phyloP scores from a whole-genome alignment of 129 eudicot genomes.

The Tanacetum coccineum region DNA sequence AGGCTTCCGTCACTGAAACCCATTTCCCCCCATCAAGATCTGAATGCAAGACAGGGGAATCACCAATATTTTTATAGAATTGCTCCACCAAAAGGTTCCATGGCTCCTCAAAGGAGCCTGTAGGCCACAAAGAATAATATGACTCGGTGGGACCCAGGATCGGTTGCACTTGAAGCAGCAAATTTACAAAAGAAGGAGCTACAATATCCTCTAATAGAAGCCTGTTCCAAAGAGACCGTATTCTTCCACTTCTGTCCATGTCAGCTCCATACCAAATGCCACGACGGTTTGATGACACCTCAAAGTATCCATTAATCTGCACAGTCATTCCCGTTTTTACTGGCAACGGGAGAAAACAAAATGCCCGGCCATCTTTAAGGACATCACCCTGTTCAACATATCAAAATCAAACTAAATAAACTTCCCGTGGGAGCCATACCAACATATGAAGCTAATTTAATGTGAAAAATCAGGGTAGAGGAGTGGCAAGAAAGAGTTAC shows the following conservation, averaged over 20 bases:
- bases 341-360: conserved; percentile 97
- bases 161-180: conserved; percentile 70
- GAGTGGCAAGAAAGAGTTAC: not conserved
- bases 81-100: conserved; percentile 84
- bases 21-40: conserved; percentile 82
- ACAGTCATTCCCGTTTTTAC: conserved; percentile 84
- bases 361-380: conserved; percentile 76
- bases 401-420: conserved; percentile 10
- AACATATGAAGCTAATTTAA: not conserved
- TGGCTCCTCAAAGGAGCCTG: conserved; percentile 94
- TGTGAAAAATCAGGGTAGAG: not conserved
- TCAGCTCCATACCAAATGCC: conserved; percentile 99
- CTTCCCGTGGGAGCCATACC: conserved; percentile 2
- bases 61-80: conserved; percentile 54
- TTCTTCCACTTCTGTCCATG: conserved; percentile 98
- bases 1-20: conserved; percentile 70
- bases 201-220: conserved; percentile 88
- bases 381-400: conserved; percentile 54
- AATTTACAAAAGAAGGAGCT: conserved; percentile 60
- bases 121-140: conserved; percentile 91
- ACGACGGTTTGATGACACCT: conserved; percentile 98
- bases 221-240: conserved; percentile 93
- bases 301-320: conserved; percentile 95
- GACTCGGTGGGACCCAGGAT: conserved; percentile 56
- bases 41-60: conserved; percentile 75